Base-by-base conservation (phyloP, 768 basidiomycete species). In the Xerocomellus chrysenteron region DNA sequence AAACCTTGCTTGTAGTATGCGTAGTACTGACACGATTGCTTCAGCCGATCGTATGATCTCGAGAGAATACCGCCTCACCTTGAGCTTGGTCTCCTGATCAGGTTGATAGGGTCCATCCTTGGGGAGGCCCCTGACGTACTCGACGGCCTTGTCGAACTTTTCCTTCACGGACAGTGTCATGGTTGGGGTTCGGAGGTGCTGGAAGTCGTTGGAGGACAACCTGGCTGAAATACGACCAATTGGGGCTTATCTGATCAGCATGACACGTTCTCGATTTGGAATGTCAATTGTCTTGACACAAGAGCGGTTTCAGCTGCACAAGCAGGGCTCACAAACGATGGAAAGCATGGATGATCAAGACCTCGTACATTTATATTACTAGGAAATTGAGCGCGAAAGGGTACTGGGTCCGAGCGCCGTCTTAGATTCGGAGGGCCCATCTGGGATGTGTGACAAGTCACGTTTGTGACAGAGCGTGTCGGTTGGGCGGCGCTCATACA, bases 1-100 rank as follows among this genome's bases (percentile, higher is more conserved):
- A 44, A 52, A 88, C 93, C 92, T 80, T 96, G 94, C 82, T 98
- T 99, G 83, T 79, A 98, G 73, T 87, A 84, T 63, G 80, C 81
- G 80, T 98, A 99, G 80, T 97, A 97, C 95, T 98, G 66, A 19
- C 43, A 3, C 46, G 40, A 52, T 21, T 13, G n/a, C 14, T 33
- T 63, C 48, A 56, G 46, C 52, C 32, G 43, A 58, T 64, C 41
- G 43, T 24, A 37, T 3, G 45, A 57, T 60, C 40, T 28, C 13
- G 8, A 30, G 45, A 40, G 14, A 50, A 41, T 48, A 36, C 33
- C n/a, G 36, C 76, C 90, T 70, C 72, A 94, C 95, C 64, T 75
- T 78, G 62, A 98, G 89, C 78, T 92, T 82, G 54, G 92, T 87
- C 12, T 87, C 86, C 60, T 81, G 74, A 17, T 75, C 60, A 19